These are phyloP conservation scores for Trichoderma harzianum DNA, from an alignment of 2,329 filamentous ascomycete genomes.

Conservation along the genomic window DNA sequence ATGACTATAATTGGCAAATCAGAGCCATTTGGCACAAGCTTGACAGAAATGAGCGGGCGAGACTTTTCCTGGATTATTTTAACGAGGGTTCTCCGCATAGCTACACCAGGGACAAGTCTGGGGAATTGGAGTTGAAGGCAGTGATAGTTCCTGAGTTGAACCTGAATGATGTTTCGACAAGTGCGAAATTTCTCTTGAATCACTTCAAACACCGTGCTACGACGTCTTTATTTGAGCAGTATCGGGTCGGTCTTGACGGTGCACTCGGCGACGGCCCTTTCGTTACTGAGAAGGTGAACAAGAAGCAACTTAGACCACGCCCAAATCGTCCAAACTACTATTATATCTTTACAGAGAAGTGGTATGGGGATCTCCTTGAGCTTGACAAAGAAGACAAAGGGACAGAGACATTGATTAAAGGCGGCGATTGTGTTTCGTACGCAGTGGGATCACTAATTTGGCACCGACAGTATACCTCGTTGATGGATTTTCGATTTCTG, in stretches of 20 bases:
- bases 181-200: slow-evolving; percentile 14
- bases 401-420: not conserved
- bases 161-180: not conserved
- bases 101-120: not conserved
- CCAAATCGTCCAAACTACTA: slow-evolving; percentile 21
- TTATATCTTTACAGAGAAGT: not conserved
- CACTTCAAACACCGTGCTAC: slow-evolving; percentile 39
- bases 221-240: slow-evolving; percentile 34
- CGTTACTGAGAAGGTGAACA: slow-evolving; percentile 34
- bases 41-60: not conserved
- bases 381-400: not conserved
- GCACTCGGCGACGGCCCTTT: slow-evolving; percentile 35
- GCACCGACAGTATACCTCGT: not conserved
- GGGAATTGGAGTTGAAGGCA: not conserved
- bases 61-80: not conserved
- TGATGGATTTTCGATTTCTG: not conserved
- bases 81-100: not conserved
- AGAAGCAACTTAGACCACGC: slow-evolving; percentile 37
- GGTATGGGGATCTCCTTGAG: not conserved
- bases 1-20: not conserved
- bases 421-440: not conserved
- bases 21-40: not conserved
- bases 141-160: not conserved
- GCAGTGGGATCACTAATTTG: not conserved
- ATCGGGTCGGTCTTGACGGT: slow-evolving; percentile 29